These are phyloP conservation scores for Bocquillonia castaneifolia DNA, from an alignment of 441 rosid species.

Conservation along the genomic window DNA sequence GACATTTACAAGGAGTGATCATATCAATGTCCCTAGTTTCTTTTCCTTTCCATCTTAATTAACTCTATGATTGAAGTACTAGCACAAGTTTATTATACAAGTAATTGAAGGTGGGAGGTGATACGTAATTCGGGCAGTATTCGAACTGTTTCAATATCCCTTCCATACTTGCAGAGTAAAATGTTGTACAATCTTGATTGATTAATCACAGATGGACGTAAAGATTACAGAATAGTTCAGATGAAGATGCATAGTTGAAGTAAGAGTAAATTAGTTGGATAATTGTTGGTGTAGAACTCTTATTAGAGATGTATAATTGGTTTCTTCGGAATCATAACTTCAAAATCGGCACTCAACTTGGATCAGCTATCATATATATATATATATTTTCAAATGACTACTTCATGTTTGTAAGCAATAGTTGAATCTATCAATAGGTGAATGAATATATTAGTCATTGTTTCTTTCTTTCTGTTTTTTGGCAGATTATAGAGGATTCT, in stretches of 20 bases:
- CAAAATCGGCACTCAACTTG: neutral
- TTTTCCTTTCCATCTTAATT: neutral
- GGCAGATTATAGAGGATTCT: conserved; percentile 42
- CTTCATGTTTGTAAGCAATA: neutral
- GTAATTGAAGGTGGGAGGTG: neutral
- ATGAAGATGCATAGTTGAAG: neutral
- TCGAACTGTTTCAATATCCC: neutral
- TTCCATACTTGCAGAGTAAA: neutral
- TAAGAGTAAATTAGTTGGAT: neutral
- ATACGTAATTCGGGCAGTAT: neutral
- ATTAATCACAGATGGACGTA: neutral
- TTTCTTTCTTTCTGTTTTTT: neutral
- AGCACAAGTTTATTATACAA: neutral
- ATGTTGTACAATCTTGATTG: neutral
- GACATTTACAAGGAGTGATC: neutral
- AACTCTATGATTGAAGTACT: neutral
- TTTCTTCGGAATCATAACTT: neutral
- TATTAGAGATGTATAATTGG: neutral
- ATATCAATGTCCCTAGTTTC: neutral
- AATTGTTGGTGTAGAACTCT: neutral
- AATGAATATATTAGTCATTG: neutral
- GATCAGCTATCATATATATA: neutral
- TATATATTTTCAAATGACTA: no score
- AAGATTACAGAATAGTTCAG: neutral
- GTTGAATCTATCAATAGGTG: neutral